These are phyloP conservation scores for Albizia julibrissin DNA, from an alignment of 306 rosid genomes.

Conservation along the genomic window DNA sequence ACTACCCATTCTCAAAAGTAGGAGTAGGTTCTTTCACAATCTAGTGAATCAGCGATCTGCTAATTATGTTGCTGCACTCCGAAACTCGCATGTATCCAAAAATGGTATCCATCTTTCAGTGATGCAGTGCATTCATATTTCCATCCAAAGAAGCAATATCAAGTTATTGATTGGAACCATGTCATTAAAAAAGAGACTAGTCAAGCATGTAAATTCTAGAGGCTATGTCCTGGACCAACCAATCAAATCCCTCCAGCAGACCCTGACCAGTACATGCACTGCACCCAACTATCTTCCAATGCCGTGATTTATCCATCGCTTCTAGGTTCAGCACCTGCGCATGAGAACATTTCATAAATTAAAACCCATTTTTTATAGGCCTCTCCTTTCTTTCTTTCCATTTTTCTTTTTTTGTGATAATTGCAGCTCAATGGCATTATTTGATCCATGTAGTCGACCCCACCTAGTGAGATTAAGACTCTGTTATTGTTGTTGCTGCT, in stretches of 20 bases:
- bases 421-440: neutral
- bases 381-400: neutral
- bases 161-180: slow-evolving; percentile 15
- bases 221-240: slow-evolving; percentile 91
- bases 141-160: slow-evolving; percentile 5
- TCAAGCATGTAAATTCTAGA: slow-evolving; percentile 80
- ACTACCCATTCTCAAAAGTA: neutral
- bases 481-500: no score
- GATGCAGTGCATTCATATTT: neutral
- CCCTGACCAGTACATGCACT: slow-evolving; percentile 83
- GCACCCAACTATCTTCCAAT: slow-evolving; percentile 83
- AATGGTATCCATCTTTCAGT: neutral
- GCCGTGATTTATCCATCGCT: slow-evolving; percentile 74
- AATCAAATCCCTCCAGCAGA: slow-evolving; percentile 77
- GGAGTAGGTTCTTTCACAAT: neutral
- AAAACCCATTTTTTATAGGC: neutral
- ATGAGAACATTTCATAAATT: neutral
- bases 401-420: neutral
- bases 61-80: neutral
- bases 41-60: neutral
- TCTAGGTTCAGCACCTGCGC: slow-evolving; percentile 75
- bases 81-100: neutral
- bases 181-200: slow-evolving; percentile 30
- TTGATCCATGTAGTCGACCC: no score
- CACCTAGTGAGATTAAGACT: no score